Evolutionary conservation across 2,329 filamentous ascomycete genomes (phyloP).

Genomic region (Hymenoscyphus albidus): DNA sequence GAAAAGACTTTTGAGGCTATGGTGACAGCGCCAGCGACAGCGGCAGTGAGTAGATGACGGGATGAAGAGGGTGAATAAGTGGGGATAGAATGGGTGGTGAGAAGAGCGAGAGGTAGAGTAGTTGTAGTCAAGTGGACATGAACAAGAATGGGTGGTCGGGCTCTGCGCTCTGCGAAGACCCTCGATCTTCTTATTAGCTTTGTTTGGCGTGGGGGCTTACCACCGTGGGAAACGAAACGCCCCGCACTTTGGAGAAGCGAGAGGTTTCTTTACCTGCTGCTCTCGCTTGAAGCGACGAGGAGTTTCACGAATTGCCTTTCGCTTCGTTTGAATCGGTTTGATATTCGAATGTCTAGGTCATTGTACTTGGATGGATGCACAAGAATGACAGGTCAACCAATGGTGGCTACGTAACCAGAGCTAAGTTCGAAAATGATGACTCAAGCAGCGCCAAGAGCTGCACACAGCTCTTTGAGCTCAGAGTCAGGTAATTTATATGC

Average conservation of each 20-base stretch:
- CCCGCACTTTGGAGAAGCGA: neutral
- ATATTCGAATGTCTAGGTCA: neutral
- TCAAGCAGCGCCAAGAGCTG: too few species aligned
- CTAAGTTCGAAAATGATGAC: neutral
- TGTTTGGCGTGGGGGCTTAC: constrained; percentile 2
- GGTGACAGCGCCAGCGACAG: neutral
- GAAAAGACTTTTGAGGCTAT: neutral
- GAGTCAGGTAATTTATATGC: too few species aligned
- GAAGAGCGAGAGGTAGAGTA: neutral
- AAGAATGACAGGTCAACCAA: neutral
- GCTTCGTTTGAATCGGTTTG: neutral
- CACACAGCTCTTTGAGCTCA: too few species aligned
- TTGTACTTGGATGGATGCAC: neutral
- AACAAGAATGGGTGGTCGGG: constrained; percentile 1
- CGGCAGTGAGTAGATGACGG: neutral
- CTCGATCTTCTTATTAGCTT: constrained; percentile 1
- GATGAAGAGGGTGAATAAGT: neutral
- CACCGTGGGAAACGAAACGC: neutral
- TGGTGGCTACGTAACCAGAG: neutral
- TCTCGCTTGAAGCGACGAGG: neutral
- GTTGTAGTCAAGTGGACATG: neutral
- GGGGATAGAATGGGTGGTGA: neutral
- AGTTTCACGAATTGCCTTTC: neutral
- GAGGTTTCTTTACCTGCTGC: neutral
- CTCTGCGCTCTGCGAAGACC: neutral